Percentiles rank a stretch among this genome's conserved stretches.
These are phyloP conservation scores for Leavenworthia alabamica DNA, from an alignment of 345 rosid genomes.

Conservation along the genomic window DNA sequence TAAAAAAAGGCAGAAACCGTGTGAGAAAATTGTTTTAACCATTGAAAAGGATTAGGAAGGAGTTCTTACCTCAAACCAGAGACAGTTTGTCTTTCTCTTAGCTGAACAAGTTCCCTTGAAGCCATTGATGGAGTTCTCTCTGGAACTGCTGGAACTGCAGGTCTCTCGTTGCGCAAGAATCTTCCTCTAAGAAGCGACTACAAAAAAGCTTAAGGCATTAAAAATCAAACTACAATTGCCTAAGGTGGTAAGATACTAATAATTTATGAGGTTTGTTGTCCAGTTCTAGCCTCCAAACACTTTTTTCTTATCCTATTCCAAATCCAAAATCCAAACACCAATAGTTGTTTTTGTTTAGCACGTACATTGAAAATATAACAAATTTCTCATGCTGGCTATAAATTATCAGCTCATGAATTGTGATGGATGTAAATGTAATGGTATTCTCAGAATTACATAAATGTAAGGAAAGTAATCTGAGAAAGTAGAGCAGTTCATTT, in stretches of 20 bases:
- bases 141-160: slow-evolving; percentile 59
- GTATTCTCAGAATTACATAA: slow-evolving; percentile 5
- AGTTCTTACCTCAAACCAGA: slow-evolving; percentile 77
- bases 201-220: slow-evolving; percentile 25
- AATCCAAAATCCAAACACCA: neutral
- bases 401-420: neutral
- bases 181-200: slow-evolving; percentile 95
- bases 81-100: slow-evolving; percentile 83
- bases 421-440: neutral
- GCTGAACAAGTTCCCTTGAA: slow-evolving; percentile 76
- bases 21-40: neutral
- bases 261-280: neutral
- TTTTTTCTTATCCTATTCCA: neutral
- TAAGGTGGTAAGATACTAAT: neutral
- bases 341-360: neutral
- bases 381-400: neutral
- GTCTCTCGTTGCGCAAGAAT: slow-evolving; percentile 82
- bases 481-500: no score
- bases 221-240: no score
- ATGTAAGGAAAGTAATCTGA: neutral
- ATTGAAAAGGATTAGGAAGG: neutral
- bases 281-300: slow-evolving; percentile 2
- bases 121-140: slow-evolving; percentile 80
- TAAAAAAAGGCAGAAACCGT: no score
- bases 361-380: neutral